These are phyloP conservation scores for Diaporthe vexans DNA, from an alignment of 2,329 filamentous ascomycete genomes.

Conservation along the genomic window DNA sequence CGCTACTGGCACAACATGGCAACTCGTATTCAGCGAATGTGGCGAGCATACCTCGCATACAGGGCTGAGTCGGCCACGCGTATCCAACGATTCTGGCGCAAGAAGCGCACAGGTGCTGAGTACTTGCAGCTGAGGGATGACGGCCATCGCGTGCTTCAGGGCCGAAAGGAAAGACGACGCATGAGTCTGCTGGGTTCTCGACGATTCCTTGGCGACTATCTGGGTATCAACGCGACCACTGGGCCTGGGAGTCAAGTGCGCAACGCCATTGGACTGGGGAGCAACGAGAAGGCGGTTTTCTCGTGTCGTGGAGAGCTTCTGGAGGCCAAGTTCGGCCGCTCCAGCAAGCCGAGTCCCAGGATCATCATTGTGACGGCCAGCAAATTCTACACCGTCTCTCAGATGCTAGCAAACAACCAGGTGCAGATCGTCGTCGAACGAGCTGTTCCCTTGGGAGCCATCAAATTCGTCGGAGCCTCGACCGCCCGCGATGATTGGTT, in stretches of 20 bases:
- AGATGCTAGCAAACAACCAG: slow-evolving; percentile 85
- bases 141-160: slow-evolving; percentile 84
- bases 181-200: slow-evolving; percentile 93
- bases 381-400: slow-evolving; percentile 91
- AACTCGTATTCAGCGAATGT: slow-evolving; percentile 95
- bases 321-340: slow-evolving; percentile 95
- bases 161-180: slow-evolving; percentile 90
- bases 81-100: slow-evolving; percentile 96
- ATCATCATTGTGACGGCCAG: slow-evolving; percentile 87
- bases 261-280: slow-evolving; percentile 77
- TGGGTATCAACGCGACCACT: slow-evolving; percentile 85
- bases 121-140: slow-evolving; percentile 90
- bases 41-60: slow-evolving; percentile 95
- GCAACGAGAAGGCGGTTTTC: slow-evolving; percentile 84
- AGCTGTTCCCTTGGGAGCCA: slow-evolving; percentile 84
- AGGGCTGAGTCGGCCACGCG: slow-evolving; percentile 91
- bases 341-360: slow-evolving; percentile 91
- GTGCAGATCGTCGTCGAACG: slow-evolving; percentile 85
- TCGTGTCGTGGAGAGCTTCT: slow-evolving; percentile 92
- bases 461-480: slow-evolving; percentile 89
- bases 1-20: slow-evolving; percentile 99
- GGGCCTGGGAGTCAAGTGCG: slow-evolving; percentile 88
- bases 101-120: slow-evolving; percentile 90
- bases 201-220: slow-evolving; percentile 94
- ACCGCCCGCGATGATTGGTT: slow-evolving; percentile 96